Percentiles rank a stretch among this genome's conserved stretches.
Conservation (phyloP, 768 basidiomycete species). For the Naganishia randhawae region DNA sequence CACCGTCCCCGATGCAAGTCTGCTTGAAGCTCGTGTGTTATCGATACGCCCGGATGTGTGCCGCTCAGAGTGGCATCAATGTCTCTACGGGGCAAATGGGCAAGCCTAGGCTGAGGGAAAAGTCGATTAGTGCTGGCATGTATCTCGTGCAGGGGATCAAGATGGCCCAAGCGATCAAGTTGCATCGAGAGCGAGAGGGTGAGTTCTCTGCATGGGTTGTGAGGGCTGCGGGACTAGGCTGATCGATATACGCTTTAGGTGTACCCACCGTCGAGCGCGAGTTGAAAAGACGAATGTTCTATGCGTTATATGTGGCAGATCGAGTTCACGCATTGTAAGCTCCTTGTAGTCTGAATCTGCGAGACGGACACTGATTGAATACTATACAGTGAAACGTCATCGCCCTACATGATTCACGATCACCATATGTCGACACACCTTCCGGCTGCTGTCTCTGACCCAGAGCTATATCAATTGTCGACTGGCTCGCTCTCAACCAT, state of each 20-base stretch:
- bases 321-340: conserved; percentile 36
- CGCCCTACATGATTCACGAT: conserved; percentile 43
- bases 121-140: conserved; percentile 33
- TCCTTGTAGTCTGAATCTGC: background rate
- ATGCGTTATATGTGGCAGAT: conserved; percentile 42
- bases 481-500: conserved; percentile 29
- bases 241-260: background rate
- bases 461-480: conserved; percentile 36
- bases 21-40: conserved; percentile 39
- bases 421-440: conserved; percentile 39
- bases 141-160: conserved; percentile 40
- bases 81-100: background rate
- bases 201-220: background rate
- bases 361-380: background rate
- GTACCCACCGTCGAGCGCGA: conserved; percentile 42
- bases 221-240: background rate
- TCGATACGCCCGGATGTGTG: conserved; percentile 34
- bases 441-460: conserved; percentile 39
- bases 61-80: background rate
- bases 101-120: conserved; percentile 27
- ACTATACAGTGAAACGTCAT: conserved; percentile 32
- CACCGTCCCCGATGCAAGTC: conserved; percentile 41
- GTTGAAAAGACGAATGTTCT: conserved; percentile 40
- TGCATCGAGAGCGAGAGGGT: conserved; percentile 42
- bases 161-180: conserved; percentile 38